Base-by-base conservation (phyloP, 2,329 filamentous ascomycete genomes). In the Ophiostoma himal-ulmi region DNA sequence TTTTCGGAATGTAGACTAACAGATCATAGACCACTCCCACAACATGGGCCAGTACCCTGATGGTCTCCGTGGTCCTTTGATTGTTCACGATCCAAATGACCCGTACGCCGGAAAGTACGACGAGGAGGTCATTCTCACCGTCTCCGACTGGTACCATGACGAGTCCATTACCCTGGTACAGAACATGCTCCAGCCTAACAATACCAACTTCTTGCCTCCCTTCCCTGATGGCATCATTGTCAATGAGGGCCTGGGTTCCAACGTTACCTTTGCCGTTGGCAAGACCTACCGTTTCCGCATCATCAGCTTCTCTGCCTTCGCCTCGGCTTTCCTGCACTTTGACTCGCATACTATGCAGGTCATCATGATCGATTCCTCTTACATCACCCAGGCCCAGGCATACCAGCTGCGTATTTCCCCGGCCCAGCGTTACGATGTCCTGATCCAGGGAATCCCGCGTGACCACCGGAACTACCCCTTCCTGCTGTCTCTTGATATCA, bases 31-130 rank as follows among this genome's bases (percentile, higher is more conserved):
- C 73, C 89, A 91, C 77, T 88, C 86, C 0, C 89, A 91, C 76
- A 82, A 84, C 70, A 83, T 84, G 78, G 87, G 84, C 1, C 88
- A 90, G 75, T 91, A 90, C 74, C 87, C 88, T 0, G 88, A 91
- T 76, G 88, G 88, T n/a, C 81, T 90, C 64, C 85, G 88, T 22
- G 87, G 86, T 1, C 80, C 86, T 0, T 75, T 91, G 60, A 85
- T 90, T 70, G 81, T 90, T 14, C 83, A 88, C 68, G 87, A 90
- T 74, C 82, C 82, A 0, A 76, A 82, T 0, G 81, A 85, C 37
- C 86, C 86, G 0, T 88, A 85, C 75, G 75, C 78, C 11, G 79
- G 79, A 67, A 75, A 83, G 37, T 88, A 85, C 71, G 86, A 89
- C 64, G 83, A 87, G 66, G 87, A 90, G 76, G 77, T 87, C 22